phyloP scores from a whole-genome alignment of 129 eudicot species.

The Ambrosia artemisiifolia region DNA sequence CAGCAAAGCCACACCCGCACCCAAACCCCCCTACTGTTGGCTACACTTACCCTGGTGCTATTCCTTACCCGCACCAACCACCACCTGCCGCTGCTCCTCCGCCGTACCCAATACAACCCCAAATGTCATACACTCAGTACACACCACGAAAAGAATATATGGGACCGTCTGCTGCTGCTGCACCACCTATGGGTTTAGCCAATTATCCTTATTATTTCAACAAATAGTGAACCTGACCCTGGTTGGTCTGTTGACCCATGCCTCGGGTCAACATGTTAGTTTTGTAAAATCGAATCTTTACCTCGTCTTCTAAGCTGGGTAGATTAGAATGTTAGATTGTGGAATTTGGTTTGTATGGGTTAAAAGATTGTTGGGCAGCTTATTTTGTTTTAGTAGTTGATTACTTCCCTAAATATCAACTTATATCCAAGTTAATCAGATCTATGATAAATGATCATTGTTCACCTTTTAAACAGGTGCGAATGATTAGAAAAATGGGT shows the following conservation, averaged over 20 bases:
- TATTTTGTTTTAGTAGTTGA: no score
- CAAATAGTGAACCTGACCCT: no score
- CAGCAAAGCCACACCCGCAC: slow-evolving; percentile 22
- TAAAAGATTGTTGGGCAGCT: no score
- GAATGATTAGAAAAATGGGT: no score
- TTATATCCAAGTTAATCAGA: no score
- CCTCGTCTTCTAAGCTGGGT: no score
- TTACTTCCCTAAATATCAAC: no score
- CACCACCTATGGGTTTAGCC: slow-evolving; percentile 28
- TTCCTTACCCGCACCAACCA: slow-evolving; percentile 45
- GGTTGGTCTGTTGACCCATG: slow-evolving; percentile 2
- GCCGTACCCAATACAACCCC: slow-evolving; percentile 45
- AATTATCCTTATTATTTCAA: slow-evolving; percentile 60
- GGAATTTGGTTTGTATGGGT: no score
- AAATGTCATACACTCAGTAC: slow-evolving; percentile 39
- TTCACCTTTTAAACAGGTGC: no score
- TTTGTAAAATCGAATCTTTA: no score
- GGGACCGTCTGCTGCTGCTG: slow-evolving; percentile 25
- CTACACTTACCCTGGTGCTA: slow-evolving; percentile 35
- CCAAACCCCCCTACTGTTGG: slow-evolving; percentile 18
- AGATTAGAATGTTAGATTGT: no score
- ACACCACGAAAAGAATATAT: slow-evolving; percentile 34
- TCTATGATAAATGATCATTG: no score
- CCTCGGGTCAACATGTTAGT: slow-evolving; percentile 5
- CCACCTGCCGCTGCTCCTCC: slow-evolving; percentile 32